Evolutionary conservation across 257 asterid species (phyloP).

Genomic region (Solanum paucissectum): DNA sequence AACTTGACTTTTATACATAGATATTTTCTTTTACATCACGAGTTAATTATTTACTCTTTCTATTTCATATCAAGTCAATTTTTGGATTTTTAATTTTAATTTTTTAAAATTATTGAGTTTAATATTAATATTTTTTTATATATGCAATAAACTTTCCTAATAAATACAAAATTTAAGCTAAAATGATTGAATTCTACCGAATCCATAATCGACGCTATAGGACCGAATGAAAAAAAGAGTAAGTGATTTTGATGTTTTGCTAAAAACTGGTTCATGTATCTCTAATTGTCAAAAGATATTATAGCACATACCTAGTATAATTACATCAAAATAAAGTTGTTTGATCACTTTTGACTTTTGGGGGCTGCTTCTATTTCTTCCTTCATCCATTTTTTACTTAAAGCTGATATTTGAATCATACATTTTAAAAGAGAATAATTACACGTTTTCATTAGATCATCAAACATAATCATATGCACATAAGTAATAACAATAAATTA

Average conservation of each 20-base stretch:
- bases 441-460: not conserved
- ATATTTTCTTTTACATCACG: not conserved
- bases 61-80: too few relatives aligned
- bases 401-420: too few relatives aligned
- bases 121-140: too few relatives aligned
- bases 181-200: too few relatives aligned
- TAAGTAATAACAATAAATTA: not conserved
- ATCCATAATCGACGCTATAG: too few relatives aligned
- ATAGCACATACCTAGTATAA: not conserved
- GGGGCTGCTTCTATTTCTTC: not conserved
- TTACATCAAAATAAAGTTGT: not conserved
- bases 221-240: too few relatives aligned
- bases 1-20: not conserved
- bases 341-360: not conserved
- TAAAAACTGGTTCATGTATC: not conserved
- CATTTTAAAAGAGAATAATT: not conserved
- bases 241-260: not conserved
- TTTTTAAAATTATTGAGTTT: too few relatives aligned
- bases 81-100: too few relatives aligned
- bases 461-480: not conserved
- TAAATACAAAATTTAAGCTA: too few relatives aligned
- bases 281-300: not conserved
- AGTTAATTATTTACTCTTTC: not conserved
- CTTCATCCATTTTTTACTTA: not conserved
- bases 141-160: too few relatives aligned